Evolutionary conservation across 2,329 filamentous ascomycete genomes (phyloP), one percentile per base, ranked within the genome.

Genomic region (Ascocoryne sarcoides): DNA sequence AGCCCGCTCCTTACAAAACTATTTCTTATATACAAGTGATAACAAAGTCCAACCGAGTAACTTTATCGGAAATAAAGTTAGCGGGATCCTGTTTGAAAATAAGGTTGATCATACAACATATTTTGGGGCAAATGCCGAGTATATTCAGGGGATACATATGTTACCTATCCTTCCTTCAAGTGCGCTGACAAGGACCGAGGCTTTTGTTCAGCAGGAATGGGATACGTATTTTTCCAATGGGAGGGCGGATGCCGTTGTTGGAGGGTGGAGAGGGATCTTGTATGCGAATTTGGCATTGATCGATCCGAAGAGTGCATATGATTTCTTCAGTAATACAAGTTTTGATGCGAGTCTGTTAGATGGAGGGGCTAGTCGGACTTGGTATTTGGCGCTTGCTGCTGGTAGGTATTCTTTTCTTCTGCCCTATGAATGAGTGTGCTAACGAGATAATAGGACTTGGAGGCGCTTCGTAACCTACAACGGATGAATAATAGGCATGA

Each of bases 91-190:
- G 7, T 96, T 95, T 55, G 90, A 96, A 64, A 95, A 95, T 68
- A 96, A 96, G 65, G 74, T 88, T 39, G 86, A 96, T 60, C 87
- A 95, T 62, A 82, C 84, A 3, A 95, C 90, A 1, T 95, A 87
- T 64, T 95, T 95, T 55, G 85, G 86, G 33, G 61, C 66, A 37
- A 76, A 80, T 42, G 71, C 76, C 10, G 82, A 90, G 62, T 85
- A 77, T 52, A 74, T 93, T 45, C 69, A 79, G 58, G 76, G 72
- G 3, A 58, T 60, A 8, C 57, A 60, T 41, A 58, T 59, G 55
- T 20, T 48, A 16, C 49, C 51, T 28, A 40, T 52, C 15, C 18
- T 52, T 2, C 51, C 52, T 5, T 69, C 73, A 40, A 82, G 82
- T 2, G 68, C 79, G 4, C 75, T 84, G 44, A 76, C 79, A 4